Percentiles rank a stretch among this genome's conserved stretches.
Conservation (phyloP, 2,329 filamentous ascomycete species). For the Cladosporium sp. region DNA sequence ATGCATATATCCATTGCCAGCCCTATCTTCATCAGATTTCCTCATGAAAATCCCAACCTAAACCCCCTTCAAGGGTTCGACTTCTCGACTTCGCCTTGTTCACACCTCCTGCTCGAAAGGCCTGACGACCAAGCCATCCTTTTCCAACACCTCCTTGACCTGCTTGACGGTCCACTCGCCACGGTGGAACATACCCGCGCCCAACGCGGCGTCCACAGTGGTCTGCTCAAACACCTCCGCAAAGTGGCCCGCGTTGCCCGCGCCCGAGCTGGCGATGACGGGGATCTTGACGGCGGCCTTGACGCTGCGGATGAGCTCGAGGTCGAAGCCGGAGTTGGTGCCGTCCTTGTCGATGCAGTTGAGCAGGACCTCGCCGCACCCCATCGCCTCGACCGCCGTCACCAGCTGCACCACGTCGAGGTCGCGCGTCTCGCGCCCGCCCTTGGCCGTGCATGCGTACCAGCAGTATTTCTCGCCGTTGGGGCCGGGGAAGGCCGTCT, state of each 20-base stretch:
- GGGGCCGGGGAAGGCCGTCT: slow-evolving; percentile 66
- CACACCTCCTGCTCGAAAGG: slow-evolving; percentile 59
- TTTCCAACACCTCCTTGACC: slow-evolving; percentile 77
- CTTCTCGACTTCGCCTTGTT: neutral
- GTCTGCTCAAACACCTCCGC: slow-evolving; percentile 85
- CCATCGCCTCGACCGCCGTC: slow-evolving; percentile 91
- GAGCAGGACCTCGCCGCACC: slow-evolving; percentile 85
- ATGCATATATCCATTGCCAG: too few relatives aligned
- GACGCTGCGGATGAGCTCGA: slow-evolving; percentile 84
- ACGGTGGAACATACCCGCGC: slow-evolving; percentile 96
- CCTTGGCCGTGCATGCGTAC: slow-evolving; percentile 98
- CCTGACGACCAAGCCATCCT: slow-evolving; percentile 72
- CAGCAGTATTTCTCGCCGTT: slow-evolving; percentile 80
- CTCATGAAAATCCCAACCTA: too few relatives aligned
- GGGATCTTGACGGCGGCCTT: slow-evolving; percentile 86
- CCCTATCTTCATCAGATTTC: too few relatives aligned
- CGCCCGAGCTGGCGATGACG: slow-evolving; percentile 91
- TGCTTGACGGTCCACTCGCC: slow-evolving; percentile 92
- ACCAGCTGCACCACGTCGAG: slow-evolving; percentile 87
- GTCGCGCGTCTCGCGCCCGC: slow-evolving; percentile 89
- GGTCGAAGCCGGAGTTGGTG: slow-evolving; percentile 88
- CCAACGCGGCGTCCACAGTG: slow-evolving; percentile 83
- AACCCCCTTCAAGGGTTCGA: neutral
- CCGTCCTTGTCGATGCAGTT: slow-evolving; percentile 99
- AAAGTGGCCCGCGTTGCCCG: slow-evolving; percentile 84